Conservation (phyloP, 1,139 yeast species). For the Arxiozyma bovina region DNA sequence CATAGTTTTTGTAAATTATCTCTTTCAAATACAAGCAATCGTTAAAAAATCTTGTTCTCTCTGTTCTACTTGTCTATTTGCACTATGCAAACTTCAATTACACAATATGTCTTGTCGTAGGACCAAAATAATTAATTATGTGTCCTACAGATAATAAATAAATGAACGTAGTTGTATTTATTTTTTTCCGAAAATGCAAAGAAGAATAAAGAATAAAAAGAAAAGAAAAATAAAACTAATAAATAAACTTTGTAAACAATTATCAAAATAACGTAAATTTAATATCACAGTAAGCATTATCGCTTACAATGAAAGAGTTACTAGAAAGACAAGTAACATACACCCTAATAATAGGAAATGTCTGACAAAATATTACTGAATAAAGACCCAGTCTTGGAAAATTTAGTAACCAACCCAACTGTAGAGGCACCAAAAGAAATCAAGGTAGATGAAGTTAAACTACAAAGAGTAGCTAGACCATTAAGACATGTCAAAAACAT, state of each 20-base stretch:
- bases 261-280: background rate
- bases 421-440: constrained; percentile 19
- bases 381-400: constrained; percentile 12
- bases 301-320: background rate
- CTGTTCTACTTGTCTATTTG: too few relatives aligned
- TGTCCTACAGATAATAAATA: too few relatives aligned
- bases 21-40: background rate
- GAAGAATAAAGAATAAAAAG: too few relatives aligned
- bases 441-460: constrained; percentile 13
- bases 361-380: constrained; percentile 11
- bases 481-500: constrained; percentile 34
- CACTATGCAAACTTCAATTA: too few relatives aligned
- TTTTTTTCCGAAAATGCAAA: background rate
- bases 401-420: constrained; percentile 9
- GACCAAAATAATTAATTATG: too few relatives aligned
- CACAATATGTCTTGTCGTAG: too few relatives aligned
- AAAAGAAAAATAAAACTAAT: too few relatives aligned
- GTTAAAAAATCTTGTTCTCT: too few relatives aligned
- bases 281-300: too few relatives aligned
- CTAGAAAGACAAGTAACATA: background rate
- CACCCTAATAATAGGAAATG: constrained; percentile 6
- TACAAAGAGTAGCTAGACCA: constrained; percentile 36
- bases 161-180: too few relatives aligned
- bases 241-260: background rate
- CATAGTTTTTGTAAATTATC: background rate